Evolutionary conservation across 2,329 filamentous ascomycete genomes (phyloP), one percentile per base, ranked within the genome.

Genomic region (Cladosporium sp.): DNA sequence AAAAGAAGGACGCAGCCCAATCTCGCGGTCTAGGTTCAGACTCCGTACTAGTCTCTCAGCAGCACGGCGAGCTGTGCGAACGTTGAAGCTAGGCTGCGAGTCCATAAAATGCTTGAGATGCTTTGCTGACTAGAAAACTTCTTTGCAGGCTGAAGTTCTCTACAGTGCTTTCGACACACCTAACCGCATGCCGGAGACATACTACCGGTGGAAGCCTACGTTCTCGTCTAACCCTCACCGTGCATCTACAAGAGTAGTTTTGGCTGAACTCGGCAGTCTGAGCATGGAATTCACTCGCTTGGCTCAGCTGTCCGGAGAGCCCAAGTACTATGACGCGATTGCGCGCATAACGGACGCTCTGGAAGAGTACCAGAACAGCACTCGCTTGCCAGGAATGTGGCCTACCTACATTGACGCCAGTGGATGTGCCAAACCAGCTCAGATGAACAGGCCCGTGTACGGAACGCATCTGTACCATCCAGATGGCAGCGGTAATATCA

Each of bases 161-260:
- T 92, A 93, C 81, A 88, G 89, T 62, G 86, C 90, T 4, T 96
- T 96, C 72, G 92, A 96, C 78, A 97, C 94, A 0, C 93, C 93
- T 0, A 97, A 98, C 77, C 88, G 92, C 71, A 96, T 98, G 91
- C 93, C 94, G 2, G 80, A 92, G 6, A 84, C 92, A 5, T 93
- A 89, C 78, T 96, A 94, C 78, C 81, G 84, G 68, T 97, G 91
- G 91, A 85, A 86, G 71, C 91, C 89, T 69, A 79, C 84, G 18
- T 87, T 82, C 71, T 84, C 86, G 11, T 86, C 85, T 3, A 84
- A 88, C 69, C 86, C 88, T 7, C 89, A 88, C 71, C 83, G 85
- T 28, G 91, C 91, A 1, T 80, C 82, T 66, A 78, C 75, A 5
- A 78, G 80, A 58, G 85, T 85, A 63, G 77, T 89, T 71, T 79